These are phyloP conservation scores for Thuja plicata DNA, from an alignment of 83 land plant genomes.

Conservation along the genomic window DNA sequence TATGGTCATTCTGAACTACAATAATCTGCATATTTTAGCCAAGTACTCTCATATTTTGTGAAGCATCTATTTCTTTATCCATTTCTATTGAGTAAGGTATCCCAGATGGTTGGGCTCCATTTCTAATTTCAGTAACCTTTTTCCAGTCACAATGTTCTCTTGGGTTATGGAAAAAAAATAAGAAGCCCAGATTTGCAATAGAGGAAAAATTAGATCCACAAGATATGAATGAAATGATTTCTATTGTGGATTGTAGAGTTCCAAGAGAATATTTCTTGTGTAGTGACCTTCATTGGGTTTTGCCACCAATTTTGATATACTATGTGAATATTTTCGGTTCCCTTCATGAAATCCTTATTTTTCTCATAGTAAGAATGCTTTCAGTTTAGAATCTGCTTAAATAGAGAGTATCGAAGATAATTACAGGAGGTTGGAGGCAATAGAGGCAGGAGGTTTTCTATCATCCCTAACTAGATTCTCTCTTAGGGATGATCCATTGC, in stretches of 20 bases:
- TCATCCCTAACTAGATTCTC: too few species aligned
- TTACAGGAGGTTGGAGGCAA: too few species aligned
- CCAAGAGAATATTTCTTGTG: slow-evolving; percentile 60
- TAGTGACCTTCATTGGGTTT: slow-evolving; percentile 41
- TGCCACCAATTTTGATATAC: slow-evolving; percentile 49
- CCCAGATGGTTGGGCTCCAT: slow-evolving; percentile 60
- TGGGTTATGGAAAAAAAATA: slow-evolving; percentile 44
- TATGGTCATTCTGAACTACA: too few species aligned
- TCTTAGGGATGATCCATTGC: too few species aligned
- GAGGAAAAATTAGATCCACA: slow-evolving; percentile 22
- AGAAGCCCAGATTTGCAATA: slow-evolving; percentile 29
- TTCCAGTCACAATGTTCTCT: slow-evolving; percentile 23
- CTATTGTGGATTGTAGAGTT: slow-evolving; percentile 22
- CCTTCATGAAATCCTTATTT: slow-evolving; percentile 42
- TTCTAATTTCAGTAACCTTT: slow-evolving; percentile 38
- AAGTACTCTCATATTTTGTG: too few species aligned
- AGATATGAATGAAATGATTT: slow-evolving; percentile 24
- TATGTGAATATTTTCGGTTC: slow-evolving; percentile 36
- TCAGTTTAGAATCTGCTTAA: slow-evolving; percentile 23
- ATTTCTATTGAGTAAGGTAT: too few species aligned
- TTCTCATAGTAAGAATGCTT: slow-evolving; percentile 32
- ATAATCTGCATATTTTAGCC: too few species aligned
- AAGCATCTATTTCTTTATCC: too few species aligned
- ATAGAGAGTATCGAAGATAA: too few species aligned
- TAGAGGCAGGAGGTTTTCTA: too few species aligned